These are phyloP conservation scores for Monilinia aucupariae DNA, from an alignment of 2,329 filamentous ascomycete genomes.

Conservation along the genomic window DNA sequence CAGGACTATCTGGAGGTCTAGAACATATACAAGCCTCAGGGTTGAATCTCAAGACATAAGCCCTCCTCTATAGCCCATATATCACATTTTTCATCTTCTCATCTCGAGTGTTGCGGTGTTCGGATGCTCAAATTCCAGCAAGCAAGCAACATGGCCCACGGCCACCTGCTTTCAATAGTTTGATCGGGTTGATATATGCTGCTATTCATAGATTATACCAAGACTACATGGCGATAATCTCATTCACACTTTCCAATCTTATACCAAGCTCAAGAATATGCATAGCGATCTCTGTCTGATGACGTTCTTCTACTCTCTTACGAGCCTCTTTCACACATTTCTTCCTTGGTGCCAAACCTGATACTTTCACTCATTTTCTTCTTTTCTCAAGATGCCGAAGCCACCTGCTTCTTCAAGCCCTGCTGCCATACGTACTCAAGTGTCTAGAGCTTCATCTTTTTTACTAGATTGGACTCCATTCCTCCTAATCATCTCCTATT, in stretches of 20 bases:
- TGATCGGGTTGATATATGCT: background rate
- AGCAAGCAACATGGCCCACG: background rate
- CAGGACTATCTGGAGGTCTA: background rate
- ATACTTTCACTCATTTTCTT: background rate
- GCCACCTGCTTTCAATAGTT: slow-evolving; percentile 14
- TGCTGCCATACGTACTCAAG: background rate
- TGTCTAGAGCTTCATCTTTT: slow-evolving; percentile 13
- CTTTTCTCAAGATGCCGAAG: background rate
- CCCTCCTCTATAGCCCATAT: background rate
- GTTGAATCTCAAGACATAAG: background rate
- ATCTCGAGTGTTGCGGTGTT: background rate
- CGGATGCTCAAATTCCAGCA: background rate
- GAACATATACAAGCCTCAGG: slow-evolving; percentile 1
- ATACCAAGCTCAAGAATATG: background rate
- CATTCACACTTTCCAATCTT: background rate
- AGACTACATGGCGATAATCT: background rate
- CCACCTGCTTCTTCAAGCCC: background rate
- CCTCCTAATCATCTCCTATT: slow-evolving; percentile 39
- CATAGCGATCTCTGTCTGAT: background rate
- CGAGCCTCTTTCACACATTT: background rate
- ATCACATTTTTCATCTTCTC: background rate
- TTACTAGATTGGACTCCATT: slow-evolving; percentile 39
- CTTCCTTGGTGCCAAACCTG: background rate
- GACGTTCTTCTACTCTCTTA: background rate
- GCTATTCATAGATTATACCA: background rate